Percentiles rank a stretch among this genome's conserved stretches.
Conservation (phyloP, 2,329 filamentous ascomycete species). For the Trichoderma oligosporum region DNA sequence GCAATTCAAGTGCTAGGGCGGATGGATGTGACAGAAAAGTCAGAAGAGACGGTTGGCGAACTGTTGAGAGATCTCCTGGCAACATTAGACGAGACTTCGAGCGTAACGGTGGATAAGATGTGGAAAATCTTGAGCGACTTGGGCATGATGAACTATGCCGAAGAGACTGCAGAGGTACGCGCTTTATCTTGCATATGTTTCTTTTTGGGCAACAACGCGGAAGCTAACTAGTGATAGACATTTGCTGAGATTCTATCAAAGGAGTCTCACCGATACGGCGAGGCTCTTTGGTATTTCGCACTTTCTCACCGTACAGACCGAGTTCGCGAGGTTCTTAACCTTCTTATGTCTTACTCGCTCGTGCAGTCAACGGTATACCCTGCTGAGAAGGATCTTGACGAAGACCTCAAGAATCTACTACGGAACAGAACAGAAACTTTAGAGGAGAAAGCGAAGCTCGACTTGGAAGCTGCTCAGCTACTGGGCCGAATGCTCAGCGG, state of each 20-base stretch:
- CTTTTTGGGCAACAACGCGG: neutral
- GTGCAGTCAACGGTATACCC: constrained; percentile 82
- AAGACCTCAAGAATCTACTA: constrained; percentile 65
- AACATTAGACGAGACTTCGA: constrained; percentile 60
- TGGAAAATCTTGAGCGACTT: constrained; percentile 74
- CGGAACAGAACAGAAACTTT: constrained; percentile 68
- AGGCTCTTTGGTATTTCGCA: constrained; percentile 86
- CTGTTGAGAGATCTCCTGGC: constrained; percentile 65
- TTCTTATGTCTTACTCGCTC: constrained; percentile 82
- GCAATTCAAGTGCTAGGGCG: constrained; percentile 78
- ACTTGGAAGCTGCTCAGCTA: constrained; percentile 76
- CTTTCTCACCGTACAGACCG: constrained; percentile 74
- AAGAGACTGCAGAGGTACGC: constrained; percentile 76
- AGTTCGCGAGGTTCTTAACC: constrained; percentile 79
- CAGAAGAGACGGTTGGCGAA: constrained; percentile 69
- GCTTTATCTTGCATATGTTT: neutral
- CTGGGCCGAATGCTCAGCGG: constrained; percentile 84
- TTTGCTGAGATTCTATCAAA: constrained; percentile 76
- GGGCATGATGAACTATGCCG: constrained; percentile 73
- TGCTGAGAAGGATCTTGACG: constrained; percentile 65
- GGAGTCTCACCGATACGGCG: constrained; percentile 73
- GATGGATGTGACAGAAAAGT: constrained; percentile 68
- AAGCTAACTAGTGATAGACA: constrained; percentile 51
- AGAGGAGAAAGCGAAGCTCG: constrained; percentile 66
- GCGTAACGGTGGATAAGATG: constrained; percentile 73